Conservation (phyloP, 2,329 filamentous ascomycete genomes). For the Lasiodiplodia gonubiensis region DNA sequence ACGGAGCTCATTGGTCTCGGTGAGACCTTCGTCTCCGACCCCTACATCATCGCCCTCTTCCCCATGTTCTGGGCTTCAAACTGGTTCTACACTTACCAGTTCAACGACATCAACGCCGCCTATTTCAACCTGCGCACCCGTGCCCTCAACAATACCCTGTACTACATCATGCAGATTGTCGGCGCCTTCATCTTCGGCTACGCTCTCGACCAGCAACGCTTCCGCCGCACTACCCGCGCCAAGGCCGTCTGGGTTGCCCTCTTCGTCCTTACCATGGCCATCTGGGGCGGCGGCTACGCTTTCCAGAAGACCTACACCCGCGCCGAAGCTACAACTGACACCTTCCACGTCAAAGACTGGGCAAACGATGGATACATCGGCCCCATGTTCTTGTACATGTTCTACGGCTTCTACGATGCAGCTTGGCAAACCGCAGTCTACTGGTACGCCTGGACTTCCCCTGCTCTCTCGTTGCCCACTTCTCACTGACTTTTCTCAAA, state of each 20-base stretch:
- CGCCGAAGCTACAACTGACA: conserved; percentile 37
- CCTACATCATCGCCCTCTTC: conserved; percentile 76
- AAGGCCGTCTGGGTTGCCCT: conserved; percentile 67
- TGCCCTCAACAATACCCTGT: conserved; percentile 78
- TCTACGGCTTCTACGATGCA: conserved; percentile 88
- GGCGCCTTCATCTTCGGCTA: conserved; percentile 76
- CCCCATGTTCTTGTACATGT: conserved; percentile 87
- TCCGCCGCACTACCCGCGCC: conserved; percentile 71
- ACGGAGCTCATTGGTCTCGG: conserved; percentile 78
- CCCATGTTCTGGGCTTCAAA: conserved; percentile 81
- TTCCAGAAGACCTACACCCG: conserved; percentile 70
- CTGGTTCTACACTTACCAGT: conserved; percentile 81
- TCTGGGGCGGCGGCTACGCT: conserved; percentile 84
- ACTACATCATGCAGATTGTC: conserved; percentile 79
- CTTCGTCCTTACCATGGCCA: conserved; percentile 72
- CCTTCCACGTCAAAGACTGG: conserved; percentile 65
- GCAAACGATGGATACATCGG: conserved; percentile 70
- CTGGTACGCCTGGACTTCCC: conserved; percentile 63
- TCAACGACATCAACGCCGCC: conserved; percentile 73
- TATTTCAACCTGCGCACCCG: conserved; percentile 77
- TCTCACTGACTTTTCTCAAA: conserved; percentile 5
- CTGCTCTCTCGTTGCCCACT: too few relatives aligned
- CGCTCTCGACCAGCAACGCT: conserved; percentile 63
- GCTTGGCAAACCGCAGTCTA: conserved; percentile 90
- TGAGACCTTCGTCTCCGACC: conserved; percentile 72